These are phyloP conservation scores for Paramecium pentaurelia DNA, from an alignment of 73 alveolate genomes.

Conservation along the genomic window DNA sequence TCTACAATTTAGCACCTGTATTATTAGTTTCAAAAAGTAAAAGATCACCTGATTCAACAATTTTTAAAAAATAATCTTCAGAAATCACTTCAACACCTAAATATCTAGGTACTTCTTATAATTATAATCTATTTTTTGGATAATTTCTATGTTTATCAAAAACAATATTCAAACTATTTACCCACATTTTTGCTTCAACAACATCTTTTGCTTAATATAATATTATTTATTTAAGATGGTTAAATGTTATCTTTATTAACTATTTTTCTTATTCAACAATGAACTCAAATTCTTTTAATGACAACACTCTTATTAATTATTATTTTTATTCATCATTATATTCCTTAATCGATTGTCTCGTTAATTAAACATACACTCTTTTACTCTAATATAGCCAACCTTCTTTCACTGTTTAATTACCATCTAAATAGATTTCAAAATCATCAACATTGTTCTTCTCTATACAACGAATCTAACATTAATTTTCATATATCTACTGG, in stretches of 20 bases:
- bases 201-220: conserved; percentile 20
- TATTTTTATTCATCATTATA: neutral
- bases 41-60: conserved; percentile 57
- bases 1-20: conserved; percentile 41
- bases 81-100: conserved; percentile 41
- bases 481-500: neutral
- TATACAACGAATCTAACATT: neutral
- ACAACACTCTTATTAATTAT: neutral
- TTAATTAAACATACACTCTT: neutral
- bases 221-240: neutral
- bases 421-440: conserved; percentile 4
- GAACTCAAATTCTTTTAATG: neutral
- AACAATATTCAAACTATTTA: neutral
- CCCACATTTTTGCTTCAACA: conserved; percentile 25
- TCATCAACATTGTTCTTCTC: neutral
- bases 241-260: neutral
- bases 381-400: neutral
- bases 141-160: neutral
- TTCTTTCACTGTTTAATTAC: neutral
- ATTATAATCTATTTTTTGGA: neutral
- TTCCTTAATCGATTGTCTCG: neutral
- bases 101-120: neutral
- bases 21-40: conserved; percentile 59
- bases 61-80: conserved; percentile 17
- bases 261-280: neutral